Conservation (phyloP, 225 moss, liverwort and hornwort species). For the Pseudisothecium myosuroides region DNA sequence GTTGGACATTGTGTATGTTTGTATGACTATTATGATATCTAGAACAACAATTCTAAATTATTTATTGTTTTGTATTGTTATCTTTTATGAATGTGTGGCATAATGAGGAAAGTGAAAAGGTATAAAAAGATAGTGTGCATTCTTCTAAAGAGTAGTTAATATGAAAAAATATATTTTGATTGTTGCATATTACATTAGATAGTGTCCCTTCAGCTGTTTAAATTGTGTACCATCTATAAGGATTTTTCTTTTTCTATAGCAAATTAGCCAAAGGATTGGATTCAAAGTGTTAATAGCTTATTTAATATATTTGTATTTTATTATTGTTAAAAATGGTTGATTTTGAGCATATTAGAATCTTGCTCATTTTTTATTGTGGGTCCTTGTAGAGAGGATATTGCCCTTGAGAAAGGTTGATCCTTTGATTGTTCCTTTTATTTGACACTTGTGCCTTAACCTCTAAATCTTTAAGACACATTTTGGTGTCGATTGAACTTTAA, state of each 20-base stretch:
- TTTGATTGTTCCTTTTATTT: not conserved
- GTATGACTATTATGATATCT: no score
- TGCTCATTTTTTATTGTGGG: not conserved
- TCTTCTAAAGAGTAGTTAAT: no score
- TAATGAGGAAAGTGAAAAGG: no score
- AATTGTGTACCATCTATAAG: not conserved
- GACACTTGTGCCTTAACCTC: rapidly evolving
- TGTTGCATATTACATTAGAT: not conserved
- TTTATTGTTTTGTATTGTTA: not conserved
- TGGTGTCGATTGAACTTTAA: not conserved
- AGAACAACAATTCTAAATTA: not conserved
- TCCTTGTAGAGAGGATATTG: not conserved
- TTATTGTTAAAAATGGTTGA: not conserved
- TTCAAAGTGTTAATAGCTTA: not conserved
- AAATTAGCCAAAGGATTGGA: rapidly evolving
- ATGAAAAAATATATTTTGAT: not conserved
- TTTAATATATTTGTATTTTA: not conserved
- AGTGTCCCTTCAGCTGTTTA: not conserved
- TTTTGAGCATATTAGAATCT: not conserved
- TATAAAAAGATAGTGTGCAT: not conserved
- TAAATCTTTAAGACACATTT: no score
- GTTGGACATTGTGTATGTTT: not conserved
- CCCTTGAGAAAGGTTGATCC: rapidly evolving
- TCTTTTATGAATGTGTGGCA: no score
- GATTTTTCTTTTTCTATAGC: not conserved